Evolutionary conservation across 805 yeast genomes (phyloP), one percentile per base, ranked within the genome.

Genomic region (Myxozyma mucilagina): DNA sequence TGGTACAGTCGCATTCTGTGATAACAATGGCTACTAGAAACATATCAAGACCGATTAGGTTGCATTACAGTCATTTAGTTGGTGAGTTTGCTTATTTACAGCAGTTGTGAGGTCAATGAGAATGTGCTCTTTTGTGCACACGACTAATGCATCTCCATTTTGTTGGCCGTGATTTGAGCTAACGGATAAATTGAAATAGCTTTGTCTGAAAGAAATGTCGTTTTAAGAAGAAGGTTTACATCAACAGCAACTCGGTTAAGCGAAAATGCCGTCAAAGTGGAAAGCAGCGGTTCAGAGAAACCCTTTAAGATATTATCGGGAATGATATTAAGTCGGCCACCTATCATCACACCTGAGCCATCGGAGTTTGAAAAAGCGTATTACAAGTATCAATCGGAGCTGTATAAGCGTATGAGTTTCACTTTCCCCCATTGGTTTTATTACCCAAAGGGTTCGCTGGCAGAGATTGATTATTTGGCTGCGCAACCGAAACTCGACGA

Each of bases 361-460:
- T 79, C 87, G 9, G 82, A 79, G 59, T 87, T 93, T 68, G 97
- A 90, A 69, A 71, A 78, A 61, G 84, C 85, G 54, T 94, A 87
- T 74, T 89, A 87, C 72, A 78, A 84, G 56, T 94, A 94, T 73
- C 96, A 92, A 74, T 83, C 84, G 54, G 96, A 89, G 73, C 80
- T 94, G 57, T 92, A 91, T 79, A 86, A 86, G 71, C 82, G 98
- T 69, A 80, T 94, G 67, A 91, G 92, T 96, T 91, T 97, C 97
- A 91, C 98, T 0, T 94, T 94, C 75, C 98, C 99, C 4, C 85
- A 87, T 68, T 90, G 90, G 83, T 92, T 85, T 72, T 94, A 92
- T 77, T 94, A 86, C 78, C 89, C 87, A 71, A 86, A 83, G 69
- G 98, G 98, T 64, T 87, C 97, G 0, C 79, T 94, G 64, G 84